Evolutionary conservation across 495 filamentous ascomycete genomes (phyloP).

Genomic region (Cercophora scortea): DNA sequence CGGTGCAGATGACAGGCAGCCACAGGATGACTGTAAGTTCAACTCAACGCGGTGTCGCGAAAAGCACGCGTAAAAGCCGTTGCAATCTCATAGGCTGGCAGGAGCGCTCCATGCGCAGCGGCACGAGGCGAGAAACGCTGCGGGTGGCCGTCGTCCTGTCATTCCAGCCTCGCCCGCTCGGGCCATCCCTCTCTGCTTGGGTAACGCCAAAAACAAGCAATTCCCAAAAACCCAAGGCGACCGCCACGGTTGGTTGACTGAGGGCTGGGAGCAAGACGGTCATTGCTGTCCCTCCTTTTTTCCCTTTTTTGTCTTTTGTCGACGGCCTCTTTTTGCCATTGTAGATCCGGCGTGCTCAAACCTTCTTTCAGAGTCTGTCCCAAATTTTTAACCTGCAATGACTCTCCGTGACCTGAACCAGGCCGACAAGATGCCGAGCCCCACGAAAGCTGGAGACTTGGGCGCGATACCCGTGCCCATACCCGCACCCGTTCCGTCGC

Average conservation of each 20-base stretch:
- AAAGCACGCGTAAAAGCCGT: constrained; percentile 14
- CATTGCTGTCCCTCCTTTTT: not conserved
- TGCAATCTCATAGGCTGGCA: not conserved
- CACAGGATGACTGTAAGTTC: not conserved
- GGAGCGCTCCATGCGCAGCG: not conserved
- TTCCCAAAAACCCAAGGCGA: too few species aligned
- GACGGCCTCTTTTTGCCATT: not conserved
- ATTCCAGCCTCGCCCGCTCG: constrained; percentile 4
- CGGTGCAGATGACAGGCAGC: too few species aligned
- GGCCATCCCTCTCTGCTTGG: not conserved
- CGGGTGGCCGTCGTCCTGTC: not conserved
- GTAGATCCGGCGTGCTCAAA: not conserved
- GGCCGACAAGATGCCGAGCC: constrained; percentile 29
- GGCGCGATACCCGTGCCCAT: not conserved
- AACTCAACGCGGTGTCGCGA: constrained; percentile 16
- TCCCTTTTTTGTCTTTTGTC: not conserved
- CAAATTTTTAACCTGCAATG: constrained; percentile 2
- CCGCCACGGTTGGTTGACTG: not conserved
- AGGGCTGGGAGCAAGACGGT: not conserved
- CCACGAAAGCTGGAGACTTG: constrained; percentile 20
- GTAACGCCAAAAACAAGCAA: not conserved
- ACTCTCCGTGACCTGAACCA: constrained; percentile 15
- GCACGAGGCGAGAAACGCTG: too few species aligned
- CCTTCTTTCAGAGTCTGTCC: not conserved
- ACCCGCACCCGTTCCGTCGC: not conserved